These are phyloP conservation scores for Hyparrhenia diplandra DNA, from an alignment of 176 grass and related monocot genomes.

Conservation along the genomic window DNA sequence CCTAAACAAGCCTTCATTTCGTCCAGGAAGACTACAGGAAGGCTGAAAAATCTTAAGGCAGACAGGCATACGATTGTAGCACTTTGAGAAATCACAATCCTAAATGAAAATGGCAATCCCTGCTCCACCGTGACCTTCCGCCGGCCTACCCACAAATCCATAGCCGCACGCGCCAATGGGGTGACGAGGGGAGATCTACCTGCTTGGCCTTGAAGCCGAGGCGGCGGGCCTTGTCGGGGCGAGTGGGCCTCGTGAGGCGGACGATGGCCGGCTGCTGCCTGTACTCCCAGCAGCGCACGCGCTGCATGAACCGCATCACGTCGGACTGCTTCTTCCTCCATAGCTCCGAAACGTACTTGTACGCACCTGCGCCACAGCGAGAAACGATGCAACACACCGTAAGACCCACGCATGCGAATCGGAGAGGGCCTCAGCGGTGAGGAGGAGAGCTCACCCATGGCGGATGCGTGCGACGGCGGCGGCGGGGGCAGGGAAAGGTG, in stretches of 20 bases:
- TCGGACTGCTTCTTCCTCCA: constrained; percentile 90
- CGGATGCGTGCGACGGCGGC: constrained; percentile 16
- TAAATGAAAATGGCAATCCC: not conserved
- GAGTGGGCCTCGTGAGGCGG: constrained; percentile 56
- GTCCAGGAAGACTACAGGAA: not conserved
- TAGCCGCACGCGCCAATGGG: not conserved
- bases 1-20: not conserved
- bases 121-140: not conserved
- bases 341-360: constrained; percentile 85
- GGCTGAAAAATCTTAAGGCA: not conserved
- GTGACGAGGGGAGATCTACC: constrained; percentile 34
- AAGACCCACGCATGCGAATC: not conserved
- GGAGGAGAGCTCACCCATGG: constrained; percentile 39
- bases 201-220: constrained; percentile 91
- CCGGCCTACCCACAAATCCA: not conserved
- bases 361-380: constrained; percentile 51
- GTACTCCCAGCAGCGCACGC: constrained; percentile 76
- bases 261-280: constrained; percentile 66
- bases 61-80: not conserved
- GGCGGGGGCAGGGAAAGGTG: not conserved
- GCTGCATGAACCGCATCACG: constrained; percentile 74
- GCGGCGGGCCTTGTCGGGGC: constrained; percentile 80
- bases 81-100: not conserved
- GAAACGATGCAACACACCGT: not conserved
- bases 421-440: not conserved